phyloP scores from a whole-genome alignment of 163 green algal species.

The Chloromonas sp. region DNA sequence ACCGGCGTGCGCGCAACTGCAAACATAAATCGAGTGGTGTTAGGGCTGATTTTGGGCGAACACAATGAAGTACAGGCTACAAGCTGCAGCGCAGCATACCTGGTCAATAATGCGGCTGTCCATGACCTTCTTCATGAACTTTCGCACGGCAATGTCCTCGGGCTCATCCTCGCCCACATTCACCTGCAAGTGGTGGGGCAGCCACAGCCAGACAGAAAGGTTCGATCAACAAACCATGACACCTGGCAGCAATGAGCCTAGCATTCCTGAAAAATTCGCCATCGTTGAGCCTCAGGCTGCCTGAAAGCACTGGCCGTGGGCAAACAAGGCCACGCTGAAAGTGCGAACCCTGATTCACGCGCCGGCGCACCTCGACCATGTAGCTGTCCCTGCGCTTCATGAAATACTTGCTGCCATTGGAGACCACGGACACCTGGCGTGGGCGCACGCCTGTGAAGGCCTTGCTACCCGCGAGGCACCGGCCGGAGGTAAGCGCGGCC shows the following conservation, averaged over 20 bases:
- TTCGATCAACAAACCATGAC: background rate
- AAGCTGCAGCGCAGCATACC: slow-evolving; percentile 10
- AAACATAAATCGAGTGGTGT: too few relatives aligned
- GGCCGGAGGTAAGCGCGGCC: slow-evolving; percentile 10
- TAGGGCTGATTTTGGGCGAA: too few relatives aligned
- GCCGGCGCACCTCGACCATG: slow-evolving; percentile 46
- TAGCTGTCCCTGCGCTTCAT: slow-evolving; percentile 38
- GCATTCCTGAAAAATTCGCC: too few relatives aligned
- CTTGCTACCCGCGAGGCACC: slow-evolving; percentile 14
- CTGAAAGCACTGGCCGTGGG: too few relatives aligned
- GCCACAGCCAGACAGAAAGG: background rate
- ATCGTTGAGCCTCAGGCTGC: background rate
- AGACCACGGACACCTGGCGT: slow-evolving; percentile 4
- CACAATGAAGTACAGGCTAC: background rate
- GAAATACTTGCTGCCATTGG: slow-evolving; percentile 29
- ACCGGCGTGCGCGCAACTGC: slow-evolving; percentile 38
- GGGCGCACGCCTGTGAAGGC: slow-evolving; percentile 24
- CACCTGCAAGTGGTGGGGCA: slow-evolving; percentile 13
- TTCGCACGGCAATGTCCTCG: slow-evolving; percentile 51
- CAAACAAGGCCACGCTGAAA: too few relatives aligned
- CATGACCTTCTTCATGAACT: slow-evolving; percentile 55
- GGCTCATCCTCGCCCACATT: slow-evolving; percentile 48
- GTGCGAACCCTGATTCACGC: too few relatives aligned
- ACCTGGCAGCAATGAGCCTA: background rate
- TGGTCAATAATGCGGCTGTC: slow-evolving; percentile 49